Conservation (phyloP, 768 basidiomycete genomes). For the Leccinum boreale region DNA sequence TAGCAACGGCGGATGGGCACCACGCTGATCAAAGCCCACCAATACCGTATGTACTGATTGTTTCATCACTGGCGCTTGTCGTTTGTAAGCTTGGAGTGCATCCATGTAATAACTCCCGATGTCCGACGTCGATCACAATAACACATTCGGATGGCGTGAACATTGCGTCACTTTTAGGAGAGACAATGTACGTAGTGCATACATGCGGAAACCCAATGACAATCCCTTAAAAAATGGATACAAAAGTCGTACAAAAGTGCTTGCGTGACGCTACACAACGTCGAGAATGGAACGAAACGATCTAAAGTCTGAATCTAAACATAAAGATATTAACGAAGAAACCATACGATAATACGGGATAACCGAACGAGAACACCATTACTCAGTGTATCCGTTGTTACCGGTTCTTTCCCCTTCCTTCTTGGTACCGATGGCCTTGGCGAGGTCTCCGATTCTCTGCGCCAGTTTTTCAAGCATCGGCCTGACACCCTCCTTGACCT, state of each 20-base stretch:
- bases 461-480: constrained; percentile 57
- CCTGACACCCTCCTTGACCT: constrained; percentile 57
- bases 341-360: constrained; percentile 8
- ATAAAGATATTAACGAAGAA: constrained; percentile 10
- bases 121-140: neutral
- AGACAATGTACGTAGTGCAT: constrained; percentile 13
- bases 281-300: constrained; percentile 7
- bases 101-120: neutral
- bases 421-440: constrained; percentile 25
- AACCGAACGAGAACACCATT: neutral
- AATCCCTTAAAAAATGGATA: constrained; percentile 6
- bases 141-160: neutral
- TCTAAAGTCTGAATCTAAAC: constrained; percentile 30
- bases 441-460: constrained; percentile 35
- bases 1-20: neutral
- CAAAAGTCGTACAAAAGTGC: constrained; percentile 21
- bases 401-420: constrained; percentile 22
- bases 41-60: constrained; percentile 4
- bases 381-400: constrained; percentile 14
- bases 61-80: neutral
- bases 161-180: neutral
- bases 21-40: neutral
- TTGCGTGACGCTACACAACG: constrained; percentile 15
- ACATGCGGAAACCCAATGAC: constrained; percentile 12
- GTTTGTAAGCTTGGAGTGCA: constrained; percentile 6